Conservation (phyloP, 768 basidiomycete species). For the Peribolospora kevripleyi region DNA sequence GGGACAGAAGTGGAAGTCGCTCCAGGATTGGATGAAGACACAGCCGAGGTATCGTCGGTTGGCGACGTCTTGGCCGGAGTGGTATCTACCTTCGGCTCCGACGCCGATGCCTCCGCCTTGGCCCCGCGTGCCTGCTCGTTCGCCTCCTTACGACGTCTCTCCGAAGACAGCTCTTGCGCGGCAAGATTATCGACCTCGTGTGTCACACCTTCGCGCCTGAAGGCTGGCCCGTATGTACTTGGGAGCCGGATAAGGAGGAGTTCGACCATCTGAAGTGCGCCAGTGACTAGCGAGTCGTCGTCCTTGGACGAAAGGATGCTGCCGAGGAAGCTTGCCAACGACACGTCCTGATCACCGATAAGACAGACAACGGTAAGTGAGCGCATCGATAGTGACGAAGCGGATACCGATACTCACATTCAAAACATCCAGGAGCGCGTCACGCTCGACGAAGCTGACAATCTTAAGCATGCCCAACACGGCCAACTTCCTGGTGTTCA, state of each 20-base stretch:
- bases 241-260: constrained; percentile 64
- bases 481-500: constrained; percentile 66
- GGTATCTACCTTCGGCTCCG: too few species aligned
- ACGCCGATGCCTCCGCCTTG: neutral
- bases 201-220: constrained; percentile 85
- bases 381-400: neutral
- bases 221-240: constrained; percentile 58
- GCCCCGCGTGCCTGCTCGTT: constrained; percentile 1
- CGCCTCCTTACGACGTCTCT: constrained; percentile 16
- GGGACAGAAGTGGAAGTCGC: too few species aligned
- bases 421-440: constrained; percentile 49
- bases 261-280: constrained; percentile 80
- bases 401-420: constrained; percentile 30
- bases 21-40: too few species aligned
- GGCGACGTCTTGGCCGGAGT: too few species aligned
- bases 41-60: too few species aligned
- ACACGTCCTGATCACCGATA: constrained; percentile 40
- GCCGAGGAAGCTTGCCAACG: constrained; percentile 82
- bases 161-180: constrained; percentile 32
- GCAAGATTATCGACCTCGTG: constrained; percentile 73
- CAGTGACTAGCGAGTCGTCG: constrained; percentile 49
- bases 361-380: neutral
- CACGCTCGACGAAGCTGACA: constrained; percentile 59
- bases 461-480: constrained; percentile 72
- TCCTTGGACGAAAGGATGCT: constrained; percentile 83